Conservation (phyloP, 371 early-diverging fungal species). For the Conidiobolus incongruus region DNA sequence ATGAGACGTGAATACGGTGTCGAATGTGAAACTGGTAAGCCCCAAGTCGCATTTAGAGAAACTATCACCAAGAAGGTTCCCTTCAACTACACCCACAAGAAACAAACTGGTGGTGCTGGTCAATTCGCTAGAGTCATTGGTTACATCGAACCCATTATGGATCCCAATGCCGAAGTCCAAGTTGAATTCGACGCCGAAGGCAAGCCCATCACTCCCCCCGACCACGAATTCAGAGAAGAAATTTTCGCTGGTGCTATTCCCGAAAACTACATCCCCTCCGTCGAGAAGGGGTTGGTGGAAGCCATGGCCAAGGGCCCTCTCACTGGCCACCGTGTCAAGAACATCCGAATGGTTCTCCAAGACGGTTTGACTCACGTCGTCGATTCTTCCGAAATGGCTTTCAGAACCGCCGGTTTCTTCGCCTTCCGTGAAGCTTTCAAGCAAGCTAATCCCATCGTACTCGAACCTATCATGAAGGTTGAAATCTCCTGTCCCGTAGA, state of each 20-base stretch:
- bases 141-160: constrained; percentile 62
- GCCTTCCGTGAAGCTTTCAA: constrained; percentile 80
- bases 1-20: constrained; percentile 92
- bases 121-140: constrained; percentile 88
- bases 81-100: constrained; percentile 96
- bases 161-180: constrained; percentile 22
- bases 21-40: constrained; percentile 85
- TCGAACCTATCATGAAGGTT: constrained; percentile 96
- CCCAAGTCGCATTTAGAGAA: constrained; percentile 93
- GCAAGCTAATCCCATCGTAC: constrained; percentile 55
- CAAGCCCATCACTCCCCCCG: constrained; percentile 10
- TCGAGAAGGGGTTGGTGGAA: constrained; percentile 89
- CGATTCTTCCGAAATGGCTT: constrained; percentile 92
- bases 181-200: too few species aligned
- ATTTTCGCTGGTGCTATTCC: constrained; percentile 91
- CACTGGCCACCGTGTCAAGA: constrained; percentile 78
- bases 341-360: constrained; percentile 71
- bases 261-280: constrained; percentile 80
- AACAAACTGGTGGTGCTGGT: constrained; percentile 93
- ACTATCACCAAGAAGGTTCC: constrained; percentile 50
- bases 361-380: constrained; percentile 90
- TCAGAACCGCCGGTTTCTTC: constrained; percentile 68
- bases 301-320: constrained; percentile 77
- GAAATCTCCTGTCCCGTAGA: constrained; percentile 74
- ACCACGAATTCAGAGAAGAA: constrained; percentile 46